Percentiles rank a stretch among this genome's conserved stretches.
Conservation (phyloP, 148 eudicot species). For the Simmondsia chinensis region DNA sequence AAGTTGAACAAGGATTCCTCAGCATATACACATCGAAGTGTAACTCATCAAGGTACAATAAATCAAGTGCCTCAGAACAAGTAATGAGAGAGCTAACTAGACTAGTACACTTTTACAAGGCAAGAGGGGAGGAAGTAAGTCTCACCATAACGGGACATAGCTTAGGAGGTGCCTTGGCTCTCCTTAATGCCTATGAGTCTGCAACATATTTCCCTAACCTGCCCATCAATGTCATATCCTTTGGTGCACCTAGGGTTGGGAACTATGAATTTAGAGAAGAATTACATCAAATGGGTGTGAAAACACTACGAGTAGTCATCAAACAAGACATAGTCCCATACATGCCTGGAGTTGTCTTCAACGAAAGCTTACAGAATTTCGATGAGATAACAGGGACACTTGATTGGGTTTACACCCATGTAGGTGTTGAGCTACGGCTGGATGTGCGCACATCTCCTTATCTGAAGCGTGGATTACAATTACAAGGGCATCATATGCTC, state of each 20-base stretch:
- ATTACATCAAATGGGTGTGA: constrained; percentile 45
- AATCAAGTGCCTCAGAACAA: constrained; percentile 57
- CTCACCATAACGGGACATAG: constrained; percentile 86
- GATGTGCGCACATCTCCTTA: constrained; percentile 53
- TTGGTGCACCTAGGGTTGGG: constrained; percentile 72
- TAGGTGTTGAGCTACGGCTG: constrained; percentile 51
- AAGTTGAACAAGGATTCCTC: constrained; percentile 65
- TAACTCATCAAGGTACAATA: constrained; percentile 41
- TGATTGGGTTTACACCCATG: constrained; percentile 69
- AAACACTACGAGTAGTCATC: constrained; percentile 39
- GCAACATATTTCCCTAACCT: constrained; percentile 30
- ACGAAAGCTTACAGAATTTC: constrained; percentile 44
- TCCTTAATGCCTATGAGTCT: constrained; percentile 59
- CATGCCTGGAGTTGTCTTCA: constrained; percentile 57
- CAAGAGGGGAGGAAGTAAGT: constrained; percentile 51
- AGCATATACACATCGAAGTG: constrained; percentile 52
- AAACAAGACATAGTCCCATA: constrained; percentile 62
- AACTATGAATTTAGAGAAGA: constrained; percentile 60
- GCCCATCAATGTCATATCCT: constrained; percentile 53
- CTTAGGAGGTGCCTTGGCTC: constrained; percentile 66
- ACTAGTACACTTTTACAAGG: constrained; percentile 23
- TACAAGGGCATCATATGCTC: constrained; percentile 50
- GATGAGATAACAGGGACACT: constrained; percentile 47
- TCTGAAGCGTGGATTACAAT: constrained; percentile 43
- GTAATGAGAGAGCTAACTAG: constrained; percentile 41